phyloP scores from a whole-genome alignment of 2,329 filamentous ascomycete species.

The Fusarium lateritium region DNA sequence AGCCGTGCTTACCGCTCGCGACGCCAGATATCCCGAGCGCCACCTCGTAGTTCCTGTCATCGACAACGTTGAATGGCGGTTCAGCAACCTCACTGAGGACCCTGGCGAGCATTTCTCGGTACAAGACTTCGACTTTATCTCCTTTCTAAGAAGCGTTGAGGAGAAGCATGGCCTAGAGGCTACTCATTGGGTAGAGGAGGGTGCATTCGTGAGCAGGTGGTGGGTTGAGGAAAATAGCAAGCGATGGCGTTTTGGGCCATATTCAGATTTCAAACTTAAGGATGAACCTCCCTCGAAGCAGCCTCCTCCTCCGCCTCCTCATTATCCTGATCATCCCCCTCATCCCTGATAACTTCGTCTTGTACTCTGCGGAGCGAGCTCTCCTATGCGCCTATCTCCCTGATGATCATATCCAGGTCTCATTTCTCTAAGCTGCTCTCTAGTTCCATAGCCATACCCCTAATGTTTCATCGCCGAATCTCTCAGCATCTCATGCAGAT shows the following conservation, averaged over 20 bases:
- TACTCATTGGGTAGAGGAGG: conserved; percentile 51
- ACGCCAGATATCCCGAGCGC: conserved; percentile 49
- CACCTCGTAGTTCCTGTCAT: conserved; percentile 52
- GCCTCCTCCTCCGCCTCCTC: too few species aligned
- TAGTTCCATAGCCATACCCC: too few species aligned
- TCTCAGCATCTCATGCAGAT: neutral
- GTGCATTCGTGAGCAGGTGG: conserved; percentile 51
- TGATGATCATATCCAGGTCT: too few species aligned
- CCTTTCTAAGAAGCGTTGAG: conserved; percentile 44
- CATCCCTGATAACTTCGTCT: too few species aligned
- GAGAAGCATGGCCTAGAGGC: conserved; percentile 43
- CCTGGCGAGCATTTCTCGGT: conserved; percentile 44
- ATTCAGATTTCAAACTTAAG: neutral
- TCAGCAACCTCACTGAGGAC: conserved; percentile 49
- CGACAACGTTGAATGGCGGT: conserved; percentile 51
- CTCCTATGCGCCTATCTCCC: too few species aligned
- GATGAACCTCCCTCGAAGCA: too few species aligned
- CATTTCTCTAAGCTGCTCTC: too few species aligned
- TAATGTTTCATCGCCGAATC: too few species aligned
- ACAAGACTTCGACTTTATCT: conserved; percentile 45
- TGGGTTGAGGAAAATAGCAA: conserved; percentile 54
- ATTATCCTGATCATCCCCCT: too few species aligned
- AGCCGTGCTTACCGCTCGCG: conserved; percentile 51
- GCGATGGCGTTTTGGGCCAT: conserved; percentile 50
- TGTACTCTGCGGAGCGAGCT: too few species aligned